Evolutionary conservation across 768 basidiomycete genomes (phyloP).

Genomic region (Lactarius sanguifluus): DNA sequence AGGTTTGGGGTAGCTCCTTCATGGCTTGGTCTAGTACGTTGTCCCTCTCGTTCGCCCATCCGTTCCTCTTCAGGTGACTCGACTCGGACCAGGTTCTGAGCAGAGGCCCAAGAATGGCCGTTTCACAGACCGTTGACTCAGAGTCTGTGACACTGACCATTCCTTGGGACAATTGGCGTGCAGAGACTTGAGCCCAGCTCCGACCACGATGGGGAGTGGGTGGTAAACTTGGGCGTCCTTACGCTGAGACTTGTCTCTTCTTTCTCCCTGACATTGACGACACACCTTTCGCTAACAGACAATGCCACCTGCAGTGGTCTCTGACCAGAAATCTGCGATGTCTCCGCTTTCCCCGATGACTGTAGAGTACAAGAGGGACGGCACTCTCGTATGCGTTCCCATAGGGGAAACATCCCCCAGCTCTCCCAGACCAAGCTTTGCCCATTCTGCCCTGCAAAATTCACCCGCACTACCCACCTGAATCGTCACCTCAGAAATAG

Average conservation of each 20-base stretch:
- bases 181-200: too few relatives aligned
- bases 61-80: too few relatives aligned
- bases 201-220: too few relatives aligned
- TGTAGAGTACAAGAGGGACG: slow-evolving; percentile 46
- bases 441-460: slow-evolving; percentile 67
- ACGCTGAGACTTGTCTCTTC: not conserved
- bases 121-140: too few relatives aligned
- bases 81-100: too few relatives aligned
- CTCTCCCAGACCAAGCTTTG: slow-evolving; percentile 74
- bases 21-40: too few relatives aligned
- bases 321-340: not conserved
- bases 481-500: slow-evolving; percentile 73
- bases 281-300: not conserved
- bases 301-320: not conserved
- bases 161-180: too few relatives aligned
- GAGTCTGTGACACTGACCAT: too few relatives aligned
- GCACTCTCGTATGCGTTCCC: slow-evolving; percentile 59
- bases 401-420: slow-evolving; percentile 64
- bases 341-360: slow-evolving; percentile 6
- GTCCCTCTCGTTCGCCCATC: too few relatives aligned
- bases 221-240: too few relatives aligned
- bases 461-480: slow-evolving; percentile 71
- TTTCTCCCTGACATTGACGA: not conserved
- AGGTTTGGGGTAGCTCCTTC: too few relatives aligned
- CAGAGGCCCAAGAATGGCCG: too few relatives aligned